Evolutionary conservation across 2,329 filamentous ascomycete genomes (phyloP), one percentile per base, ranked within the genome.

Genomic region (Pseudocercospora fijiensis): DNA sequence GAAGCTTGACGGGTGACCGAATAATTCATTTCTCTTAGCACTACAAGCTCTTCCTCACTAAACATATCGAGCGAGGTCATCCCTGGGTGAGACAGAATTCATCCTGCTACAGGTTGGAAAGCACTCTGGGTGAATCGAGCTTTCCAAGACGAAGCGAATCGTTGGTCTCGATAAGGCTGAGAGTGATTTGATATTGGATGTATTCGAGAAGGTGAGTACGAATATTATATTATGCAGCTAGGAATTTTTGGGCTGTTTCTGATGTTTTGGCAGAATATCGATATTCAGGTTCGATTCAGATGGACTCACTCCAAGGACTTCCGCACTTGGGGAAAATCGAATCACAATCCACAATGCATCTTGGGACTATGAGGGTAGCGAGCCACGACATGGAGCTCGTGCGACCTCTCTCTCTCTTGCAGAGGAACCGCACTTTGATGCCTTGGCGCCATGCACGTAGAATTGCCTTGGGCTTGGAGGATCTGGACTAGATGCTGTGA

Each of bases 41-140:
- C 30, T 33, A 16, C 10, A 18, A 11, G 37, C 4, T 8, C 45
- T 9, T 20, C 20, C 45, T 11, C 45, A 49, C 88, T 0, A 85
- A 87, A 75, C 82, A 82, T 69, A 77, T 91, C n/a, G 88, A 90
- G 75, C 83, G 88, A 6, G 78, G 83, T 9, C 89, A 91, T 72
- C 88, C 88, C 0, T 74, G 91, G 9, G 88, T 91, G 1, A 82
- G 89, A 2, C 1, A 82, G 89, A 2, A 85, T 89, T 0, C 88
- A 91, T 72, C 89, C 89, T 0, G 88, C 86, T 0, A 91, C 89
- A 0, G 89, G 88, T 0, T 91, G 89, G 89, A 91, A 90, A 75
- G 82, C 87, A 0, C 80, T 91, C 0, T 91, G 83, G 80, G 89
- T 91, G 0, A 91, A 91, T 73, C 83, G 88, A 2, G 80, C 85